These are phyloP conservation scores for Zelopaecilomyces penicillatus DNA, from an alignment of 2,329 filamentous ascomycete species.

Conservation along the genomic window DNA sequence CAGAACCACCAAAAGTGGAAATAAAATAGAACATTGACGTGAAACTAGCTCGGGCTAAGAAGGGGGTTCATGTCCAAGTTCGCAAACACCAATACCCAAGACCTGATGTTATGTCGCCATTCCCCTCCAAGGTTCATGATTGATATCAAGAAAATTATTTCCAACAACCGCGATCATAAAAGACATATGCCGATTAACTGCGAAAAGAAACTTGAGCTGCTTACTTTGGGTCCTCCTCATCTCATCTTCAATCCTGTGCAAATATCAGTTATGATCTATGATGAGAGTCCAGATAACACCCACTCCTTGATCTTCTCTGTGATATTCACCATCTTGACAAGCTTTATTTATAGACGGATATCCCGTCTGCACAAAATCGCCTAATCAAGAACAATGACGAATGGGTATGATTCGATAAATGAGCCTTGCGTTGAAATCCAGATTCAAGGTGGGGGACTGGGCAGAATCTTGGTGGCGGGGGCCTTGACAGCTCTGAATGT, in stretches of 20 bases:
- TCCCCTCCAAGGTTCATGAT: no score
- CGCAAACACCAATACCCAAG: no score
- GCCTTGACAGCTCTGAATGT: conserved; percentile 3
- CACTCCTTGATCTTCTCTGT: conserved; percentile 99
- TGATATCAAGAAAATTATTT: no score
- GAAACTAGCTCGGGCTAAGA: no score
- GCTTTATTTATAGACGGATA: conserved; percentile 22
- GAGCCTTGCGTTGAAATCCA: conserved; percentile 10
- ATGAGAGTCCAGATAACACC: conserved; percentile 20
- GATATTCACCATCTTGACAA: conserved; percentile 85
- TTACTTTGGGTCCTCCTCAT: conserved; percentile 98
- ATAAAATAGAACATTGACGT: background rate
- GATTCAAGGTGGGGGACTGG: conserved; percentile 19
- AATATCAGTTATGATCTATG: conserved; percentile 14
- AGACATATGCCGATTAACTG: no score
- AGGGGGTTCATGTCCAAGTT: no score
- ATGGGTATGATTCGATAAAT: conserved; percentile 5
- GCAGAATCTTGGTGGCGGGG: conserved; percentile 14
- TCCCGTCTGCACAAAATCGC: conserved; percentile 16
- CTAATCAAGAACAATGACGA: background rate
- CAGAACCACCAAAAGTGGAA: background rate
- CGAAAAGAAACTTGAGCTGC: conserved; percentile 16
- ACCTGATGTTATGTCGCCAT: no score
- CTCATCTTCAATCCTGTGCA: conserved; percentile 93
- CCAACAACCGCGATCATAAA: no score